Evolutionary conservation across 495 filamentous ascomycete genomes (phyloP).

Genomic region (Arthonia radiata): DNA sequence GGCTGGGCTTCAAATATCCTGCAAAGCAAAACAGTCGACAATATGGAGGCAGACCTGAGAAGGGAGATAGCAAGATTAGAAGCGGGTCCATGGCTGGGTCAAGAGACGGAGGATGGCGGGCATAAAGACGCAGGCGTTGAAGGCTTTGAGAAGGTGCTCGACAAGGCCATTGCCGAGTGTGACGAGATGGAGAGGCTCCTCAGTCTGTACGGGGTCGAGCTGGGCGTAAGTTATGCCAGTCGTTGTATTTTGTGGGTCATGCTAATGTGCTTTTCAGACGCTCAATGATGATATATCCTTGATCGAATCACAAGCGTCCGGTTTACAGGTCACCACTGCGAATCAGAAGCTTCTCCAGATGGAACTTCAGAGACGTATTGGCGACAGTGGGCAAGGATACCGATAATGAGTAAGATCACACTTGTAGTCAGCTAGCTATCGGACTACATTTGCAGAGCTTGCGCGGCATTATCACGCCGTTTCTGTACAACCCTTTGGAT

Average conservation of each 20-base stretch:
- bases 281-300: conserved; percentile 87
- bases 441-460: too few species aligned
- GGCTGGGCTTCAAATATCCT: conserved; percentile 65
- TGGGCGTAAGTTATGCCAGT: conserved; percentile 39
- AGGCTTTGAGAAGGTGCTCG: conserved; percentile 58
- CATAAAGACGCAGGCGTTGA: conserved; percentile 75
- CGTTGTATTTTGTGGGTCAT: too few species aligned
- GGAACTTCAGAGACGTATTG: conserved; percentile 64
- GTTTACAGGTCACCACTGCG: conserved; percentile 84
- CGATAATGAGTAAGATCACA: too few species aligned
- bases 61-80: conserved; percentile 75
- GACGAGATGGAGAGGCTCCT: conserved; percentile 85
- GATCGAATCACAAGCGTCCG: conserved; percentile 91
- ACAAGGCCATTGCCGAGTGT: conserved; percentile 73
- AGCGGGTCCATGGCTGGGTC: conserved; percentile 74
- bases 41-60: conserved; percentile 58
- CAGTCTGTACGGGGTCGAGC: conserved; percentile 79
- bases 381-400: too few species aligned
- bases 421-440: too few species aligned
- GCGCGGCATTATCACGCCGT: too few species aligned
- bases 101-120: too few species aligned
- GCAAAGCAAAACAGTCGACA: conserved; percentile 48
- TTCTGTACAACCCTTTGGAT: too few species aligned
- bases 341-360: conserved; percentile 87
- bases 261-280: conserved; percentile 47